Conservation (phyloP, 2,329 filamentous ascomycete genomes). For the Elsinoe necatrix region DNA sequence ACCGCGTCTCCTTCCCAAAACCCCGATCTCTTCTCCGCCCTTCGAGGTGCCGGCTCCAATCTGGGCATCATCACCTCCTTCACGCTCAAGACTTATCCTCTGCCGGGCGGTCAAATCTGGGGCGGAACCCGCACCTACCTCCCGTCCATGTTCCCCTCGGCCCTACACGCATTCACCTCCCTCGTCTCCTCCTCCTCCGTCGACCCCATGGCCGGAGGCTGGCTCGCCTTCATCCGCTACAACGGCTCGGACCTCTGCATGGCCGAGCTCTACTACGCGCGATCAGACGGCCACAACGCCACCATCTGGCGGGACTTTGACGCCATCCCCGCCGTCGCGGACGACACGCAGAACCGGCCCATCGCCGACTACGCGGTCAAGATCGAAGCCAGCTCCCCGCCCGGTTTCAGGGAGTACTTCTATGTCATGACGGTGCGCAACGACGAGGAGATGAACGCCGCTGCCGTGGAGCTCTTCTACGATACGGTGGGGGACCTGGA, state of each 20-base stretch:
- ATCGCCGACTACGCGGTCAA: background rate
- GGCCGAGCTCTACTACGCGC: background rate
- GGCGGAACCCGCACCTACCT: slow-evolving; percentile 2
- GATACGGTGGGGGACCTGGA: slow-evolving; percentile 23
- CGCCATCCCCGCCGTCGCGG: background rate
- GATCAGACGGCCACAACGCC: slow-evolving; percentile 3
- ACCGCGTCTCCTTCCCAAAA: slow-evolving; percentile 42
- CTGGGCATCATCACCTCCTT: slow-evolving; percentile 27
- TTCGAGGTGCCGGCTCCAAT: slow-evolving; percentile 48
- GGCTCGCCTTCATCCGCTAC: background rate
- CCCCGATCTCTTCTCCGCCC: slow-evolving; percentile 55
- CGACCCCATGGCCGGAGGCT: slow-evolving; percentile 1
- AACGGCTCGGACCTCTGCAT: slow-evolving; percentile 1
- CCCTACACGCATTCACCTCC: slow-evolving; percentile 5
- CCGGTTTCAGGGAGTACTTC: slow-evolving; percentile 1
- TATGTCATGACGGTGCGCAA: slow-evolving; percentile 34
- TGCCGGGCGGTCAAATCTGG: background rate
- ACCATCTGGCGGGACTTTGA: background rate
- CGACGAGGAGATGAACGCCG: slow-evolving; percentile 25
- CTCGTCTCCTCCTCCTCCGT: background rate
- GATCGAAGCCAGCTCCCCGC: background rate
- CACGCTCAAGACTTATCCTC: slow-evolving; percentile 22
- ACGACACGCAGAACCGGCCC: background rate
- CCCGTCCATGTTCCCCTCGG: background rate
- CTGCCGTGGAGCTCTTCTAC: slow-evolving; percentile 23